Evolutionary conservation across 352 stramenopile species (phyloP).

Genomic region (Phytopythium vexans): DNA sequence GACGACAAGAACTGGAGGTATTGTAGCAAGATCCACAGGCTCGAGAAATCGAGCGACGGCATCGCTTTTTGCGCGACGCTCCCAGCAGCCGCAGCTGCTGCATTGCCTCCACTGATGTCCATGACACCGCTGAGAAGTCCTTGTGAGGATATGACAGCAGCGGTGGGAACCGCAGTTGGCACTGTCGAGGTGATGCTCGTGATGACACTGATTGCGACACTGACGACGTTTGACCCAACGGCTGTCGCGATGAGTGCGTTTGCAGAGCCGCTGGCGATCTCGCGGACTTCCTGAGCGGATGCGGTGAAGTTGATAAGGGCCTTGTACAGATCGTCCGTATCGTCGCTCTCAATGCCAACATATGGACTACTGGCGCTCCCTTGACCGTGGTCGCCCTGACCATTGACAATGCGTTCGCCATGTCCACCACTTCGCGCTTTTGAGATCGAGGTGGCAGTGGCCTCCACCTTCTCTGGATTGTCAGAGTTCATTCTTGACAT

Average conservation of each 20-base stretch:
- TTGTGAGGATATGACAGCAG: conserved; percentile 17
- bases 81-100: conserved; percentile 3
- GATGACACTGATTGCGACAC: conserved; percentile 35
- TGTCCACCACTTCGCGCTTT: too few species aligned
- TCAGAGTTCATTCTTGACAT: too few species aligned
- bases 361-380: not conserved
- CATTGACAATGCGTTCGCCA: conserved; percentile 2
- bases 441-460: too few species aligned
- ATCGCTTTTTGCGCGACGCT: conserved; percentile 10
- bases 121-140: conserved; percentile 18
- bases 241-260: conserved; percentile 58
- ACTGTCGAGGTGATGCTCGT: conserved; percentile 30
- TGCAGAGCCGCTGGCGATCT: conserved; percentile 32
- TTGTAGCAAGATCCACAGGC: conserved; percentile 58
- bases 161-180: conserved; percentile 12
- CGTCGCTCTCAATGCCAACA: not conserved
- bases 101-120: conserved; percentile 6
- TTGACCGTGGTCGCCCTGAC: not conserved
- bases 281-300: conserved; percentile 20
- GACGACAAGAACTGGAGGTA: conserved; percentile 75
- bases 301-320: conserved; percentile 25
- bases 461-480: too few species aligned
- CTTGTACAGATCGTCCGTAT: conserved; percentile 14
- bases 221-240: conserved; percentile 49
- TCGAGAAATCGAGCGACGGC: conserved; percentile 45